These are phyloP conservation scores for Chlamydomonas urium DNA, from an alignment of 139 green algal genomes.

Conservation along the genomic window DNA sequence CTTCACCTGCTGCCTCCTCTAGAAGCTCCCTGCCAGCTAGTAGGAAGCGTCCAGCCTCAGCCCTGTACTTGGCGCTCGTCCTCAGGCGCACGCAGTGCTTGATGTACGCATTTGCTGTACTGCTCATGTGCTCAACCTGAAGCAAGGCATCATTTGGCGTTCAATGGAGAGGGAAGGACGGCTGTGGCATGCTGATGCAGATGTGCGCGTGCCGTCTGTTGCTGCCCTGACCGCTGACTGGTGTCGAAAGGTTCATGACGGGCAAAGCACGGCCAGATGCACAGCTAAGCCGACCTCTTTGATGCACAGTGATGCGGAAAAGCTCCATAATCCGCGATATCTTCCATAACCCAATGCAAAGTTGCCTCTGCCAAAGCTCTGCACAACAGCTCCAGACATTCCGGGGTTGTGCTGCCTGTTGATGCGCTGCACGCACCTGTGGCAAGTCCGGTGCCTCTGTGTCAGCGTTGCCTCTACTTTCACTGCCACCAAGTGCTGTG, in stretches of 20 bases:
- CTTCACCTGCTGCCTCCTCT: background rate
- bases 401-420: too few species aligned
- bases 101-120: conserved; percentile 4
- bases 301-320: too few species aligned
- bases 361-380: too few species aligned
- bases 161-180: background rate
- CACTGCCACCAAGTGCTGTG: too few species aligned
- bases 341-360: too few species aligned
- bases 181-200: background rate
- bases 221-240: background rate
- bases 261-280: too few species aligned
- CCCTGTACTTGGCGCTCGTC: background rate
- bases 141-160: background rate
- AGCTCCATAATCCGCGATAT: too few species aligned
- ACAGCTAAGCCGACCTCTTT: background rate
- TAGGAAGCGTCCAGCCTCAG: background rate
- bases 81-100: conserved; percentile 14
- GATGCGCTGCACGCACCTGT: too few species aligned
- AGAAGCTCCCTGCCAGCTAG: conserved; percentile 8
- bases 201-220: background rate
- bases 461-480: too few species aligned
- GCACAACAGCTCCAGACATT: too few species aligned
- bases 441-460: too few species aligned
- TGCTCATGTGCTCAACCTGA: background rate
- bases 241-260: too few species aligned